Evolutionary conservation across 139 green algal species (phyloP).

Genomic region (Micractinium conductrix): DNA sequence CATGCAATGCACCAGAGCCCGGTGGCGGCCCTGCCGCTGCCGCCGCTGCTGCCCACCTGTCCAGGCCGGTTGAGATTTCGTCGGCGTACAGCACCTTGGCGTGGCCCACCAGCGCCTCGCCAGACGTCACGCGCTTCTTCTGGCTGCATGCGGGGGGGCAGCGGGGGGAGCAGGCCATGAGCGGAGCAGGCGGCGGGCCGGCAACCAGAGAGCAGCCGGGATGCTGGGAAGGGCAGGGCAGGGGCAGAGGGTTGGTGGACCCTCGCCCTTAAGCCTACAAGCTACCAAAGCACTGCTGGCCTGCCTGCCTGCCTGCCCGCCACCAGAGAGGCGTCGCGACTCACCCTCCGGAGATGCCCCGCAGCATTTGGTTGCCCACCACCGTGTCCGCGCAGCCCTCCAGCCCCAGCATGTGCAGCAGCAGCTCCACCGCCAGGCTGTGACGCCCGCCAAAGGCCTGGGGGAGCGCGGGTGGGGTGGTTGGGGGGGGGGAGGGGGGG

Average conservation of each 20-base stretch:
- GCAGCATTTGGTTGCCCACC: constrained; percentile 62
- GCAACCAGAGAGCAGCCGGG: too few species aligned
- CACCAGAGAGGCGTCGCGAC: not conserved
- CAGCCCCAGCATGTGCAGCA: constrained; percentile 58
- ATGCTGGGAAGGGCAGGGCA: not conserved
- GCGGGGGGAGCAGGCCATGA: not conserved
- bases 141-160: constrained; percentile 16
- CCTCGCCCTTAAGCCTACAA: too few species aligned
- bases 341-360: constrained; percentile 58
- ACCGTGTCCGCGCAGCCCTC: constrained; percentile 35
- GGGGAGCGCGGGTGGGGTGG: too few species aligned
- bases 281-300: too few species aligned
- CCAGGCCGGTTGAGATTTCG: constrained; percentile 66
- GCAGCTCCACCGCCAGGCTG: constrained; percentile 56
- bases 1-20: too few species aligned
- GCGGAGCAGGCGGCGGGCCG: too few species aligned
- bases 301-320: too few species aligned
- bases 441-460: constrained; percentile 34
- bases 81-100: constrained; percentile 56
- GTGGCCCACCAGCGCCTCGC: constrained; percentile 68
- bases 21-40: too few species aligned
- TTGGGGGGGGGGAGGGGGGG: too few species aligned
- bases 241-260: too few species aligned
- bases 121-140: constrained; percentile 62
- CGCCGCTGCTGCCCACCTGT: too few species aligned